A percentile compares a stretch with the other conserved stretches of the same genome.
Evolutionary conservation across 345 rosid genomes (phyloP).

Genomic region (Chamaenerion angustifolium): DNA sequence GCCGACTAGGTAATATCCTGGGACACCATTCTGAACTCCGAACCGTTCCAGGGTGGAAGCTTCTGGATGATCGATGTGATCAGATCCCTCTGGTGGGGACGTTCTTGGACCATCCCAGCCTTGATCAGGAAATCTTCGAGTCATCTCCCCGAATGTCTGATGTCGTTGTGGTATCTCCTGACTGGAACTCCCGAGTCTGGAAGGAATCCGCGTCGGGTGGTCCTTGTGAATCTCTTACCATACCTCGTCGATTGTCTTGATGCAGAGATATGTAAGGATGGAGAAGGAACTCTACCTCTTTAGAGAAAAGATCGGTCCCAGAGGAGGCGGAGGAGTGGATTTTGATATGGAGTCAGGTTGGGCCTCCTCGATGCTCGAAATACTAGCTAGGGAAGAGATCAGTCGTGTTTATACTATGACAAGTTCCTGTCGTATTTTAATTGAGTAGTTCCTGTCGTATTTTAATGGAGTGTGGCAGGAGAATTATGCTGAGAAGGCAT

Average conservation of each 20-base stretch:
- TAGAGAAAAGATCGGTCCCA: constrained; percentile 6
- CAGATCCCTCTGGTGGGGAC: constrained; percentile 5
- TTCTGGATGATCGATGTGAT: not conserved
- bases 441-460: too few species aligned
- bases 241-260: constrained; percentile 83
- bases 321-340: not conserved
- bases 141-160: constrained; percentile 62
- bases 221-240: constrained; percentile 77
- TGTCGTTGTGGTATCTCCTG: constrained; percentile 28
- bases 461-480: too few species aligned
- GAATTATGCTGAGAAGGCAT: too few species aligned
- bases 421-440: too few species aligned
- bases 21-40: constrained; percentile 1
- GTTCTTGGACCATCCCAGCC: constrained; percentile 69
- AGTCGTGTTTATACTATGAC: too few species aligned
- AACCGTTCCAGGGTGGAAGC: constrained; percentile 1
- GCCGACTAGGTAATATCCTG: constrained; percentile 15
- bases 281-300: constrained; percentile 59
- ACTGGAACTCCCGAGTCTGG: constrained; percentile 4
- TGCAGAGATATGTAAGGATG: constrained; percentile 53
- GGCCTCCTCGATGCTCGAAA: constrained; percentile 55
- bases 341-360: constrained; percentile 12
- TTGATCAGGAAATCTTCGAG: constrained; percentile 82
- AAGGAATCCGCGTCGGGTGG: constrained; percentile 10
- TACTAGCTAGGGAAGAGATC: constrained; percentile 43